Evolutionary conservation across 768 basidiomycete genomes (phyloP).

Genomic region (Nidula microcarpa): DNA sequence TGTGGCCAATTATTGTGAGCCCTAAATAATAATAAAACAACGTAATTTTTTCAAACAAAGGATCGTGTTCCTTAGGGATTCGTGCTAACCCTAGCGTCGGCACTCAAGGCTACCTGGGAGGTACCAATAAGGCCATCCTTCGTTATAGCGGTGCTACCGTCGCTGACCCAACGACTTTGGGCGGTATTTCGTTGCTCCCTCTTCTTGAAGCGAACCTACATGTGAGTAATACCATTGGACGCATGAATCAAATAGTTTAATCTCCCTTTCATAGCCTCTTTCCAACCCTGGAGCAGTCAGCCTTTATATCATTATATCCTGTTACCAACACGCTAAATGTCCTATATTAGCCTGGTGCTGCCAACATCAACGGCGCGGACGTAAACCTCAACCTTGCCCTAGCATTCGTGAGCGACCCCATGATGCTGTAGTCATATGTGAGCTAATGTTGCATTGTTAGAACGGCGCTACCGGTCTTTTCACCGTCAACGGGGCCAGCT

Average conservation of each 20-base stretch:
- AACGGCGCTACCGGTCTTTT: slow-evolving; percentile 10
- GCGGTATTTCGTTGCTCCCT: slow-evolving; percentile 9
- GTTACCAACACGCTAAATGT: neutral
- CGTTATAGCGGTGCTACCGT: slow-evolving; percentile 41
- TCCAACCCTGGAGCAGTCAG: slow-evolving; percentile 12
- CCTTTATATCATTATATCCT: neutral
- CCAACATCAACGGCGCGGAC: slow-evolving; percentile 34
- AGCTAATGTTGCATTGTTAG: neutral
- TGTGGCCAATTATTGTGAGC: slow-evolving; percentile 36
- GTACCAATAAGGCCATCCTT: slow-evolving; percentile 52
- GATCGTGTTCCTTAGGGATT: slow-evolving; percentile 14
- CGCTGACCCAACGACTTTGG: slow-evolving; percentile 33
- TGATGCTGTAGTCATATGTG: neutral
- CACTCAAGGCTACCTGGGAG: slow-evolving; percentile 15
- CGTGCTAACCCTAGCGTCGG: slow-evolving; percentile 28
- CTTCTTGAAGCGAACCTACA: slow-evolving; percentile 35
- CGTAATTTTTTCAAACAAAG: neutral
- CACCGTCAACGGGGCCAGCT: slow-evolving; percentile 28
- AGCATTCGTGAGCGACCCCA: neutral
- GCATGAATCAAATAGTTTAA: no score
- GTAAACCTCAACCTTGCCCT: slow-evolving; percentile 21
- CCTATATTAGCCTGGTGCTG: slow-evolving; percentile 21
- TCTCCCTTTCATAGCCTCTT: slow-evolving; percentile 11
- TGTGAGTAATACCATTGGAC: neutral
- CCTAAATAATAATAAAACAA: neutral